Evolutionary conservation across 2,329 filamentous ascomycete species (phyloP).

Genomic region (Talaromyces amestolkiae): DNA sequence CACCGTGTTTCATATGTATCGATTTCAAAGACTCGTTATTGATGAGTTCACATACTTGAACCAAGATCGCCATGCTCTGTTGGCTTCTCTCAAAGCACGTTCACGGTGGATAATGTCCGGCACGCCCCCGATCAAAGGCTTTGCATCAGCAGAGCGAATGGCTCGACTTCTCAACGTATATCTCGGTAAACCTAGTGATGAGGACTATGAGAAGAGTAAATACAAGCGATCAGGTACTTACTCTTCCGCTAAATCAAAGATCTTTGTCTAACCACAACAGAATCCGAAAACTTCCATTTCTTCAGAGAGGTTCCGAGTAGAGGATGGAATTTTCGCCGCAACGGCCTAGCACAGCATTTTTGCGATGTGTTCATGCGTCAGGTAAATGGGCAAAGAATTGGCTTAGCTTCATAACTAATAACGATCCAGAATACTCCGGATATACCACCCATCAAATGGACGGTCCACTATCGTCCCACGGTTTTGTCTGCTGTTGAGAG

Average conservation of each 20-base stretch:
- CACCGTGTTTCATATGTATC: slow-evolving; percentile 58
- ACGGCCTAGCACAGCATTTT: slow-evolving; percentile 55
- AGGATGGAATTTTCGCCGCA: slow-evolving; percentile 53
- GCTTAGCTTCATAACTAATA: neutral
- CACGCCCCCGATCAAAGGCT: slow-evolving; percentile 58
- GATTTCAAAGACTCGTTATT: slow-evolving; percentile 59
- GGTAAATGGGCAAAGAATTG: slow-evolving; percentile 4
- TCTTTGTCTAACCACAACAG: slow-evolving; percentile 28
- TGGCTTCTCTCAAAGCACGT: slow-evolving; percentile 49
- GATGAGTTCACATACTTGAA: slow-evolving; percentile 64
- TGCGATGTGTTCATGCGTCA: slow-evolving; percentile 53
- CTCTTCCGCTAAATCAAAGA: neutral
- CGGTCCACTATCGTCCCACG: slow-evolving; percentile 46
- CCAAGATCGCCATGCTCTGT: slow-evolving; percentile 40
- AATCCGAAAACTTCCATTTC: slow-evolving; percentile 56
- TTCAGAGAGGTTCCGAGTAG: slow-evolving; percentile 51
- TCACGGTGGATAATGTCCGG: slow-evolving; percentile 64
- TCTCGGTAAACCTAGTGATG: slow-evolving; percentile 53
- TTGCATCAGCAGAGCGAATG: slow-evolving; percentile 59
- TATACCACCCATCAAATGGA: slow-evolving; percentile 46
- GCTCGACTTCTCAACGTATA: slow-evolving; percentile 56
- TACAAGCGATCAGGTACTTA: slow-evolving; percentile 38
- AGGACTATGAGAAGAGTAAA: slow-evolving; percentile 44
- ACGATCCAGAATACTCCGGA: slow-evolving; percentile 40
- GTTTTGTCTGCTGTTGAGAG: slow-evolving; percentile 49